Evolutionary conservation across 1,284 basidiomycete genomes (phyloP), one percentile per base, ranked within the genome.

Genomic region (Omphalotus olearius): DNA sequence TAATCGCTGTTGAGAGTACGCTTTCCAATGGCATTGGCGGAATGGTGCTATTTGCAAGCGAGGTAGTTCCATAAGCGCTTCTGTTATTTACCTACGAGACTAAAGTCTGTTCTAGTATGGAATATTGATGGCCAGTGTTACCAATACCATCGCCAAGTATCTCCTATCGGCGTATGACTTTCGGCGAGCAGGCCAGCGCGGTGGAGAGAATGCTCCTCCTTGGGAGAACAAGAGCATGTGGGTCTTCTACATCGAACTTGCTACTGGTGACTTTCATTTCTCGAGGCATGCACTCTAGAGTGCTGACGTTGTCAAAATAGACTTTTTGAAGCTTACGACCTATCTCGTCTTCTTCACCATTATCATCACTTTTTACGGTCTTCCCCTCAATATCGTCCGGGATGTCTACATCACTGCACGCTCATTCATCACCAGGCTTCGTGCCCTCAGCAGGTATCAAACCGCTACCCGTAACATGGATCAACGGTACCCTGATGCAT

Each of bases 141-240:
- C 85, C 53, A 93, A 92, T 56, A 84, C 85, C 5, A 82, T 88
- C 50, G 78, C 85, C 48, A 93, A 95, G 65, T 99, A 99, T 66
- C 59, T 80, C n/a, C 80, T 98, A 54, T 92, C 88, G 51, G 70
- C 88, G 18, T 79, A 90, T 57, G 97, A 98, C 64, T 71, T 93
- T 38, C 78, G 88, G 23, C 78, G 91, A 37, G 91, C 92, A 2
- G 78, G 80, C 47, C 70, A 73, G 45, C 73, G 88, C 52, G 92
- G 92, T 18, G 85, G 91, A 28, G 91, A 88, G 61, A 90, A 90
- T 64, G 92, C 92, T 0, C 91, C 92, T 53, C 82, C 87, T 44
- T 99, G 96, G 97, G 95, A 99, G 68, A 87, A 91, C 63, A 99
- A 99, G 76, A 95, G 91, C 72, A 96, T 98, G 84, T 96, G 87